A percentile compares a stretch with the other conserved stretches of the same genome.
Evolutionary conservation across 768 basidiomycete genomes (phyloP).

Genomic region (Lactifluus subvellereus): DNA sequence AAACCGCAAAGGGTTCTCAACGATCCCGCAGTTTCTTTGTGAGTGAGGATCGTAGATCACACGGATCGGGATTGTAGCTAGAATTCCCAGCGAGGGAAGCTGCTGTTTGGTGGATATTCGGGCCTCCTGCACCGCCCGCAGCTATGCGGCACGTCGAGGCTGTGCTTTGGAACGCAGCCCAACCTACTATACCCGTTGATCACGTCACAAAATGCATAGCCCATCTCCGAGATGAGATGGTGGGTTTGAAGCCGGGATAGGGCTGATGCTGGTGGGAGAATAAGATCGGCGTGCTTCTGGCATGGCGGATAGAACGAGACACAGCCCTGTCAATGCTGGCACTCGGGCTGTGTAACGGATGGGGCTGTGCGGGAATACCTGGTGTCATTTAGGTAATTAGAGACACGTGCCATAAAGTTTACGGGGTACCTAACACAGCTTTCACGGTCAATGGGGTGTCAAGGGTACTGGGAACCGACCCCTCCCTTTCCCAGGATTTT

Average conservation of each 20-base stretch:
- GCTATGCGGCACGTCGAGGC: slow-evolving; percentile 4
- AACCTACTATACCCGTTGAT: not conserved
- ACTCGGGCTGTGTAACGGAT: not conserved
- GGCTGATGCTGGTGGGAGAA: too few relatives aligned
- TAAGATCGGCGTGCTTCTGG: too few relatives aligned
- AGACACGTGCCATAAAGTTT: not conserved
- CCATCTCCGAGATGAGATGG: not conserved
- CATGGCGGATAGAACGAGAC: too few relatives aligned
- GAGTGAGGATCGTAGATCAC: too few relatives aligned
- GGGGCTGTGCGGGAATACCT: not conserved
- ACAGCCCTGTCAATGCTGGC: not conserved
- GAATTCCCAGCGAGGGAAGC: too few relatives aligned
- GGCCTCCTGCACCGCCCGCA: slow-evolving; percentile 1
- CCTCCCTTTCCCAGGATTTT: not conserved
- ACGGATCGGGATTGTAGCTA: too few relatives aligned
- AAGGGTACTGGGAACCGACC: not conserved
- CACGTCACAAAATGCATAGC: not conserved
- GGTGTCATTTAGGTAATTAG: not conserved
- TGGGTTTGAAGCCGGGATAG: not conserved
- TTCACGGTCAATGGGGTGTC: not conserved
- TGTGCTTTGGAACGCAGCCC: not conserved
- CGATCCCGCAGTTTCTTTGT: too few relatives aligned
- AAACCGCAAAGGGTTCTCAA: too few relatives aligned
- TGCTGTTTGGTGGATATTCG: not conserved
- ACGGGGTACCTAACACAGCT: not conserved